phyloP scores from a whole-genome alignment of 108 stramenopile genomes.

The Conticribra weissflogii region DNA sequence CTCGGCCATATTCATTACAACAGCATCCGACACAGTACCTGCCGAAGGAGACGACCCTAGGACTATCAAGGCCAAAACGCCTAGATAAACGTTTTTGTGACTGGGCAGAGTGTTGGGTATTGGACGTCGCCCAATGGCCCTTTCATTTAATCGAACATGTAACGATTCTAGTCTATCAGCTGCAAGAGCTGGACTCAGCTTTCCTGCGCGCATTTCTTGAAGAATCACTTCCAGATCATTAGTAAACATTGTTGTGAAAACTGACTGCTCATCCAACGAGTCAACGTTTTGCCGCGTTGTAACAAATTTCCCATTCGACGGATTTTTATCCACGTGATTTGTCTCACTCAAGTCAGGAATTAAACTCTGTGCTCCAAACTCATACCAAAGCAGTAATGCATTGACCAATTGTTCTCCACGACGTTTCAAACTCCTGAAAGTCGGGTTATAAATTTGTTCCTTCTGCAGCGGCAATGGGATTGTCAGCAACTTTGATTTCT shows the following conservation, averaged over 20 bases:
- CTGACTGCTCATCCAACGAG: constrained; percentile 8
- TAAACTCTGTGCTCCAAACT: constrained; percentile 50
- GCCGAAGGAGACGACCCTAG: constrained; percentile 75
- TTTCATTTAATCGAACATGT: constrained; percentile 46
- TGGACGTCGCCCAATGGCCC: constrained; percentile 70
- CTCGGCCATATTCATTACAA: constrained; percentile 66
- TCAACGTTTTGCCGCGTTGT: background rate
- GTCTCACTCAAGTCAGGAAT: background rate
- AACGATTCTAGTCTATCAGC: constrained; percentile 53
- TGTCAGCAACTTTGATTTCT: constrained; percentile 64
- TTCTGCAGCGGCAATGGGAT: constrained; percentile 63
- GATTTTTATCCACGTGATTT: background rate
- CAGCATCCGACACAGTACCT: constrained; percentile 71
- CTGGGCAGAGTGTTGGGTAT: constrained; percentile 80
- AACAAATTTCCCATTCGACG: no score
- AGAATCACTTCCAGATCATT: constrained; percentile 67
- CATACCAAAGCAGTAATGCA: constrained; percentile 71
- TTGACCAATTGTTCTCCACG: constrained; percentile 66
- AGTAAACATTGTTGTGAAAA: constrained; percentile 79
- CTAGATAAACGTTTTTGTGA: constrained; percentile 71
- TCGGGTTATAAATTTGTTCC: constrained; percentile 72
- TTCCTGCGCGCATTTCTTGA: constrained; percentile 53
- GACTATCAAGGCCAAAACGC: constrained; percentile 61
- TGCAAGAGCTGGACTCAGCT: constrained; percentile 51
- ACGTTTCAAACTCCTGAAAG: constrained; percentile 63